Evolutionary conservation across 2,329 filamentous ascomycete species (phyloP).

Genomic region (Epichloe bromicola): DNA sequence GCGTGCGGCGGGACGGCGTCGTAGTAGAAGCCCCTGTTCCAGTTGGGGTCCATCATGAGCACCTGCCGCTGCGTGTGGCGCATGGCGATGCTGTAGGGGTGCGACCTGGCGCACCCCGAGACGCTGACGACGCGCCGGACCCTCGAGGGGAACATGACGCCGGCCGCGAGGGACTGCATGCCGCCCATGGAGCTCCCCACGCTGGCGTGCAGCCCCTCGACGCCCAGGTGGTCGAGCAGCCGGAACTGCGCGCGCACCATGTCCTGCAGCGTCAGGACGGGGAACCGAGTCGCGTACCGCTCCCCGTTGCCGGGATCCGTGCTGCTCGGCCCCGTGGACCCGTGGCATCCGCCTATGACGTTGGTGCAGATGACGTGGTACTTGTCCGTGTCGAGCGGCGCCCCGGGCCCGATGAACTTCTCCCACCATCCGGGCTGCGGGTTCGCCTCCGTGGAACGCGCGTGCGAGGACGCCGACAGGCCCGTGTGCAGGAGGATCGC

Average conservation of each 20-base stretch:
- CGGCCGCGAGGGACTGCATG: slow-evolving; percentile 89
- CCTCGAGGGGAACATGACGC: slow-evolving; percentile 67
- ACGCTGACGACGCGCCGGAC: slow-evolving; percentile 78
- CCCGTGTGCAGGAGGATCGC: slow-evolving; percentile 88
- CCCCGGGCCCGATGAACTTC: slow-evolving; percentile 85
- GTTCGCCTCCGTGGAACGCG: slow-evolving; percentile 79
- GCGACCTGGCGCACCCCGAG: slow-evolving; percentile 83
- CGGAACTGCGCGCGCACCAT: slow-evolving; percentile 96
- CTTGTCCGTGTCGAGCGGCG: slow-evolving; percentile 76
- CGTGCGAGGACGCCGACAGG: slow-evolving; percentile 92
- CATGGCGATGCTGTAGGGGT: slow-evolving; percentile 98
- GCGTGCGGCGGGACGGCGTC: slow-evolving; percentile 76
- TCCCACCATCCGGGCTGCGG: slow-evolving; percentile 95
- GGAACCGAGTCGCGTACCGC: slow-evolving; percentile 86
- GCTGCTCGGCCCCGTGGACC: slow-evolving; percentile 81
- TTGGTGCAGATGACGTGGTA: slow-evolving; percentile 96
- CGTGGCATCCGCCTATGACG: slow-evolving; percentile 89
- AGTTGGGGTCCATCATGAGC: slow-evolving; percentile 97
- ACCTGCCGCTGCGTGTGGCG: slow-evolving; percentile 94
- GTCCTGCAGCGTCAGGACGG: slow-evolving; percentile 88
- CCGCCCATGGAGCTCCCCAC: slow-evolving; percentile 97
- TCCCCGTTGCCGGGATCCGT: slow-evolving; percentile 82
- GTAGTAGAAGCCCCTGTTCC: slow-evolving; percentile 93
- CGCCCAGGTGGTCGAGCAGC: slow-evolving; percentile 61
- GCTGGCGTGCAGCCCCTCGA: slow-evolving; percentile 73